Evolutionary conservation across 495 filamentous ascomycete species (phyloP), one percentile per base, ranked within the genome.

Genomic region (Aspergillus taichungensis): DNA sequence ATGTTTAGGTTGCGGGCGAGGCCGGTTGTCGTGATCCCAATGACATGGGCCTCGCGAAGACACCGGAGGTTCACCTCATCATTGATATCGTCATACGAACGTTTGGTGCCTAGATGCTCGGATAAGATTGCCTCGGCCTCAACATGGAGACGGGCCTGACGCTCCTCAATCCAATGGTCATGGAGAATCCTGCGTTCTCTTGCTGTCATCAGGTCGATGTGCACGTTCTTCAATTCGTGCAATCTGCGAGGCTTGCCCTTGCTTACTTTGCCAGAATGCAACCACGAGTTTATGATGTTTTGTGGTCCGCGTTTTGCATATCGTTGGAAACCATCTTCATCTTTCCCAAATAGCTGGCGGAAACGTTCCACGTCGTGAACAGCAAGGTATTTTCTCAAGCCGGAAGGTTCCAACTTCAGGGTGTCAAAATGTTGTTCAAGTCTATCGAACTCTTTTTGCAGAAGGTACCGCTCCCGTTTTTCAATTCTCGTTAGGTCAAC

Each of bases 1-100:
- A 84, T 59, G 2, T 76, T 63, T 1, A 87, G 54, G 37, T 84
- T 81, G 10, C 72, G 67, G 7, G 86, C 85, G 5, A 92, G 62
- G 0, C 87, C 85, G 0, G 82, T 78, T 1, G 88, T 88, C 0
- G 86, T 92, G 1, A 84, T 68, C 0, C 85, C 84, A 40, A 94
- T 78, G n/a, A 94, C 65, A 37, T 87, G 61, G 0, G 64, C 69
- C 1, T 40, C 32, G 5, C 36, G 13, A 10, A 73, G 55, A 36
- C 60, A 65, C 4, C 67, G 59, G 13, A 68, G 45, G 35, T 71
- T 58, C 6, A 59, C 28, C 40, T 73, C 67, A 30, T 64, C 52
- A 9, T 60, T 54, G 11, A 61, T 47, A 3, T 50, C 53, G 36
- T 76, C 63, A 7, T 56, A 50, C 1, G 51, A 38, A 6, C 49